Percentiles rank a stretch among this genome's conserved stretches.
These are phyloP conservation scores for Fusarium graminum DNA, from an alignment of 2,329 filamentous ascomycete species.

Conservation along the genomic window DNA sequence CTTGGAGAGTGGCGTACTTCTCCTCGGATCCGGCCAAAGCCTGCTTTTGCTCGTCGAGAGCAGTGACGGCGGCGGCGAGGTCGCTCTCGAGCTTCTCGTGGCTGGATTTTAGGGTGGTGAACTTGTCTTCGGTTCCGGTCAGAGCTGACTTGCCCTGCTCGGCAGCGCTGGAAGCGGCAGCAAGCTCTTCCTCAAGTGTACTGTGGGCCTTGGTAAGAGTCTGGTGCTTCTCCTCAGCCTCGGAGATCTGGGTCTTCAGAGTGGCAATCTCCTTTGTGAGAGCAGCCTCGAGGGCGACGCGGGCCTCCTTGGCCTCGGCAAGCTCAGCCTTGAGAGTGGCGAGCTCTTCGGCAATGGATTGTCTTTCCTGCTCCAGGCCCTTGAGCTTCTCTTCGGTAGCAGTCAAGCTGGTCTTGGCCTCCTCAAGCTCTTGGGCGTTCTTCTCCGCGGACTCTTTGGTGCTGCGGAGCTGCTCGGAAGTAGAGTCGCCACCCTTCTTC, in stretches of 20 bases:
- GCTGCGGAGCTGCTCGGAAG: constrained; percentile 45
- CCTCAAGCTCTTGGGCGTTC: constrained; percentile 43
- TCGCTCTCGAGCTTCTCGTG: constrained; percentile 49
- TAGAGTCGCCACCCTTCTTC: constrained; percentile 46
- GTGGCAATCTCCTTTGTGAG: constrained; percentile 50
- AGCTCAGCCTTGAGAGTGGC: constrained; percentile 52
- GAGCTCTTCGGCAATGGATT: constrained; percentile 53
- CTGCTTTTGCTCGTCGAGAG: constrained; percentile 49
- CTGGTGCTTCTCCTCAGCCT: constrained; percentile 52
- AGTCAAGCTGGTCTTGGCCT: constrained; percentile 43
- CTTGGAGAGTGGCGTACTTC: constrained; percentile 47
- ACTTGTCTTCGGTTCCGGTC: constrained; percentile 48
- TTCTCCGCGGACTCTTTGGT: constrained; percentile 46
- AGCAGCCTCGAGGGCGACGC: constrained; percentile 51
- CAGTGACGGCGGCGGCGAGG: constrained; percentile 46
- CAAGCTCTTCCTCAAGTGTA: constrained; percentile 52
- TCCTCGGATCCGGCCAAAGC: constrained; percentile 47
- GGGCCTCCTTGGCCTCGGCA: constrained; percentile 53
- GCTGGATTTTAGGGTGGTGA: constrained; percentile 44
- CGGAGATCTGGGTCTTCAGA: constrained; percentile 54
- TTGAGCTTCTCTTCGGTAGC: constrained; percentile 48
- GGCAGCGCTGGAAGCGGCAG: constrained; percentile 46
- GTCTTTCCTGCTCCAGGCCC: constrained; percentile 49
- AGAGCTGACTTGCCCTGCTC: constrained; percentile 49
- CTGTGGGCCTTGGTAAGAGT: constrained; percentile 49